A percentile compares a stretch with the other conserved stretches of the same genome.
These are phyloP conservation scores for Pelargonium citronellum DNA, from an alignment of 441 rosid species.

Conservation along the genomic window DNA sequence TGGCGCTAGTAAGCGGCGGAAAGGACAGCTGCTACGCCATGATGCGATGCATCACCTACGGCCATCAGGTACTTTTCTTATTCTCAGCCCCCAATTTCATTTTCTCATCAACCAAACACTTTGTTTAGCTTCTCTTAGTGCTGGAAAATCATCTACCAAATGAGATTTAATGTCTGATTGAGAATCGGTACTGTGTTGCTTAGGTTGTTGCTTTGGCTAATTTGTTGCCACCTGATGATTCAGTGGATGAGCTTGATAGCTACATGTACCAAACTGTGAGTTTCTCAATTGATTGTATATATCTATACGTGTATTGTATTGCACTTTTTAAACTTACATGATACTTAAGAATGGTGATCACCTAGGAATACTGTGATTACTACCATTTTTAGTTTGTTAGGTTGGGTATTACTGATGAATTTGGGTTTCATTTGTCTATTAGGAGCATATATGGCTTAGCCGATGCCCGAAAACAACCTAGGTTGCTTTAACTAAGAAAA, in stretches of 20 bases:
- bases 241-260: slow-evolving; percentile 86
- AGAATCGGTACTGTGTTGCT: background rate
- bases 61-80: slow-evolving; percentile 19
- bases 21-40: slow-evolving; percentile 31
- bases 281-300: background rate
- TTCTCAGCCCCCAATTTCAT: background rate
- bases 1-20: slow-evolving; percentile 30
- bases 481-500: too few species aligned
- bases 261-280: slow-evolving; percentile 94
- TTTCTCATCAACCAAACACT: background rate
- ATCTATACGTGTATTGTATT: background rate
- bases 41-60: slow-evolving; percentile 27
- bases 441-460: background rate
- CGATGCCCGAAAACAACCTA: too few species aligned
- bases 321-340: background rate
- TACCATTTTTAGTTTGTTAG: background rate
- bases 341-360: background rate
- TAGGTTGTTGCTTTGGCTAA: slow-evolving; percentile 91
- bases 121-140: background rate
- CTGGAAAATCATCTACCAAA: background rate
- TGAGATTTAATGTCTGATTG: background rate
- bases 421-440: background rate
- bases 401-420: background rate
- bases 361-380: background rate
- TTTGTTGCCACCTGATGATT: slow-evolving; percentile 74